These are phyloP conservation scores for Phlebiopsis gigantea DNA, from an alignment of 768 basidiomycete species.

Conservation along the genomic window DNA sequence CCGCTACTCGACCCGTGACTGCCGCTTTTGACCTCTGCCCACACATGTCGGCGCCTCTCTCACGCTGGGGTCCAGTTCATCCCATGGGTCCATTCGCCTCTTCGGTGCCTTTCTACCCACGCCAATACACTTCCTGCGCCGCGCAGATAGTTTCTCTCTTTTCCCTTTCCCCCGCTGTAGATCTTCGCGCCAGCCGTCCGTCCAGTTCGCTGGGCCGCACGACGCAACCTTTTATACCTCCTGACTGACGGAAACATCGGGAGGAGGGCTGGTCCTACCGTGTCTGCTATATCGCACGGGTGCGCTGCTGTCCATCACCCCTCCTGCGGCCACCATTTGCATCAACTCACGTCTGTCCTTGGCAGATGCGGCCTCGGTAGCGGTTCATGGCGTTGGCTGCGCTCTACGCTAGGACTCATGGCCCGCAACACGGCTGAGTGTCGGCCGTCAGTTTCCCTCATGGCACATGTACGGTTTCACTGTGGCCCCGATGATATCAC, in stretches of 20 bases:
- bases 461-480: too few species aligned
- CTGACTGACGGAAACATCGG: background rate
- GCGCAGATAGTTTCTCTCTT: background rate
- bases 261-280: background rate
- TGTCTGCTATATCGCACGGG: background rate
- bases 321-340: too few species aligned
- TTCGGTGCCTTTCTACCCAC: constrained; percentile 5
- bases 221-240: background rate
- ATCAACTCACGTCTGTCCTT: background rate
- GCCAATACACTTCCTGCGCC: background rate
- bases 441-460: background rate
- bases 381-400: background rate
- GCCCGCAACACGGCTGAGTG: background rate
- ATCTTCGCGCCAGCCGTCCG: background rate
- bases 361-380: background rate
- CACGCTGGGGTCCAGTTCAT: constrained; percentile 2
- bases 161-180: background rate
- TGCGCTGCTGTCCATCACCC: background rate
- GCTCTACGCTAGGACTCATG: background rate
- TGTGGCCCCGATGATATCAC: too few species aligned
- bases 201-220: background rate
- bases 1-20: constrained; percentile 4
- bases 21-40: constrained; percentile 5
- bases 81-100: background rate
- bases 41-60: constrained; percentile 3